Conservation (phyloP, 31 red algal species). For the Asparagopsis taxiformis region DNA sequence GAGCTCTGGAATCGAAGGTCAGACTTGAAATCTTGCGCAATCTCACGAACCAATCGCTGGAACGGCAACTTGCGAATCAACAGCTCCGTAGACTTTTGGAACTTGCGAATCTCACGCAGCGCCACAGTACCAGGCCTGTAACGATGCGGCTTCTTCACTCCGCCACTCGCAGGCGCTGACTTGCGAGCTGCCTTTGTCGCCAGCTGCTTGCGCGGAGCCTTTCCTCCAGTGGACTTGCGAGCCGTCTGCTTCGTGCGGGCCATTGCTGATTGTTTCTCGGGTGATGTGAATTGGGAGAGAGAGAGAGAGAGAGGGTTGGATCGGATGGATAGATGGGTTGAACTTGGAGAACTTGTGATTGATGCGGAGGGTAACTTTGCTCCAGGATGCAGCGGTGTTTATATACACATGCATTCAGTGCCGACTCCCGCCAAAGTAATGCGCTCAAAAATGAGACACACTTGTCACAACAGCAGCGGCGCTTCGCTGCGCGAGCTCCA, state of each 20-base stretch:
- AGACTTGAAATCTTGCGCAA: constrained; percentile 99
- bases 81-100: constrained; percentile 99
- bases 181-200: constrained; percentile 99
- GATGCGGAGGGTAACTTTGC: too few species aligned
- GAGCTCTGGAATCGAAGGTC: constrained; percentile 99
- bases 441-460: too few species aligned
- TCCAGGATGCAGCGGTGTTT: too few species aligned
- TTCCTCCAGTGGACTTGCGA: constrained; percentile 98
- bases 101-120: constrained; percentile 97
- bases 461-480: too few species aligned
- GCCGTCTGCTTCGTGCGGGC: constrained; percentile 99
- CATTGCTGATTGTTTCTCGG: too few species aligned
- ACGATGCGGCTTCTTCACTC: constrained; percentile 99
- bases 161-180: constrained; percentile 87
- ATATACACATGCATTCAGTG: too few species aligned
- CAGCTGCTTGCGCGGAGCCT: constrained; percentile 99
- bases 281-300: neutral
- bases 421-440: too few species aligned
- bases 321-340: too few species aligned
- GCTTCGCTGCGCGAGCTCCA: too few species aligned
- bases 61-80: constrained; percentile 99
- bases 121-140: constrained; percentile 99
- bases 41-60: constrained; percentile 99
- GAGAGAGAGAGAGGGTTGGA: neutral
- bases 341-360: too few species aligned